These are phyloP conservation scores for Aspergillus sp. DNA, from an alignment of 2,329 filamentous ascomycete genomes.

Conservation along the genomic window DNA sequence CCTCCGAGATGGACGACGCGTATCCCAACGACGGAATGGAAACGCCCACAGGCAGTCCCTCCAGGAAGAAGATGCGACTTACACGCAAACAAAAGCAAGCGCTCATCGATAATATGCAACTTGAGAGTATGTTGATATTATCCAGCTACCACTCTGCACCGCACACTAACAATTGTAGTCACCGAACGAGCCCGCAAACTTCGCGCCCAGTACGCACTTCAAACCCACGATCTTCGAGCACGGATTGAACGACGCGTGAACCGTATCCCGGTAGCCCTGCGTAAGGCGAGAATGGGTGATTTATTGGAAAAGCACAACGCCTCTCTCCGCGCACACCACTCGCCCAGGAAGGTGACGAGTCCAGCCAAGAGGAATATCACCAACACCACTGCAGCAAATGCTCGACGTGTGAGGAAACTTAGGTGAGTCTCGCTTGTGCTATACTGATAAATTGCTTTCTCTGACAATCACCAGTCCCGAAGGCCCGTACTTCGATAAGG, in stretches of 20 bases:
- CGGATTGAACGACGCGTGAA: constrained; percentile 91
- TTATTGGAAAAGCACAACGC: constrained; percentile 53
- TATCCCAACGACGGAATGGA: constrained; percentile 43
- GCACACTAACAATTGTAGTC: constrained; percentile 46
- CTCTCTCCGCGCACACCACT: constrained; percentile 18
- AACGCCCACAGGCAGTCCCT: constrained; percentile 50
- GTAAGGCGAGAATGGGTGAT: constrained; percentile 76
- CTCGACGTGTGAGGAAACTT: constrained; percentile 24
- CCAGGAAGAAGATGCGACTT: constrained; percentile 58
- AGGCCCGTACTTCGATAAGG: constrained; percentile 63
- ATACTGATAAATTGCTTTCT: constrained; percentile 7
- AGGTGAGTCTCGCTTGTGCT: constrained; percentile 20
- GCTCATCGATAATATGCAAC: constrained; percentile 78
- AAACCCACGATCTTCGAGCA: constrained; percentile 75
- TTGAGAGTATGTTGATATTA: constrained; percentile 62
- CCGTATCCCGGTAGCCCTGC: constrained; percentile 72
- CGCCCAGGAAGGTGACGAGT: constrained; percentile 26
- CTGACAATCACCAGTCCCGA: constrained; percentile 49
- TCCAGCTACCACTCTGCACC: not conserved
- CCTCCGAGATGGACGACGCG: constrained; percentile 26
- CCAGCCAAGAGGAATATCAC: constrained; percentile 25
- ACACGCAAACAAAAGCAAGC: constrained; percentile 72
- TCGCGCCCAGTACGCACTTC: constrained; percentile 79
- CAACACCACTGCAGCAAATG: constrained; percentile 21
- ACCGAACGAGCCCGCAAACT: constrained; percentile 81